These are phyloP conservation scores for Podaxis sp. DNA, from an alignment of 768 basidiomycete genomes.

Conservation along the genomic window DNA sequence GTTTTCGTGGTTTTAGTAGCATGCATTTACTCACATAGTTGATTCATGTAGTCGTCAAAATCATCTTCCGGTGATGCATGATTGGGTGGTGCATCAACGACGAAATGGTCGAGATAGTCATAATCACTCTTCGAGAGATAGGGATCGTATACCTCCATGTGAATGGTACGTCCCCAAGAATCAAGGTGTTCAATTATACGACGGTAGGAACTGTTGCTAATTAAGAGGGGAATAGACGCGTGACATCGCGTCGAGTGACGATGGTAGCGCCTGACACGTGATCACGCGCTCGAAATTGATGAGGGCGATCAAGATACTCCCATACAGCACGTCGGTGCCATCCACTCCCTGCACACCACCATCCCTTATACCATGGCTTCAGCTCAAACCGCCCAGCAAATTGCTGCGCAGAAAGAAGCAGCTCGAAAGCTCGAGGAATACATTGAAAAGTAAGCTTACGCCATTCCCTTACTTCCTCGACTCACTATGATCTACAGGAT, in stretches of 20 bases:
- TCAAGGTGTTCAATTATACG: not conserved
- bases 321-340: not conserved
- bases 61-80: slow-evolving; percentile 11
- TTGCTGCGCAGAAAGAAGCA: slow-evolving; percentile 38
- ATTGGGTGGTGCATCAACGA: not conserved
- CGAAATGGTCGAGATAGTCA: slow-evolving; percentile 3
- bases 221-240: not conserved
- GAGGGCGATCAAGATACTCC: slow-evolving; percentile 12
- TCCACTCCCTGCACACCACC: not conserved
- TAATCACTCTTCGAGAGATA: not conserved
- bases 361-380: slow-evolving; percentile 26
- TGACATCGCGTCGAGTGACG: slow-evolving; percentile 6
- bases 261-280: not conserved
- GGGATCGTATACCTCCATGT: not conserved
- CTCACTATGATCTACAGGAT: slow-evolving; percentile 50
- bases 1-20: not conserved
- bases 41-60: slow-evolving; percentile 15
- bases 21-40: slow-evolving; percentile 20
- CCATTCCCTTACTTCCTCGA: slow-evolving; percentile 19
- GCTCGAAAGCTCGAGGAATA: slow-evolving; percentile 69
- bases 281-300: slow-evolving; percentile 5
- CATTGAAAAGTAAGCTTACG: slow-evolving; percentile 61
- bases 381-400: slow-evolving; percentile 28
- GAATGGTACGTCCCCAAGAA: not conserved
- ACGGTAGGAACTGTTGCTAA: not conserved